Base-by-base conservation (phyloP, 805 yeast genomes). In the Lipomyces anomalus region DNA sequence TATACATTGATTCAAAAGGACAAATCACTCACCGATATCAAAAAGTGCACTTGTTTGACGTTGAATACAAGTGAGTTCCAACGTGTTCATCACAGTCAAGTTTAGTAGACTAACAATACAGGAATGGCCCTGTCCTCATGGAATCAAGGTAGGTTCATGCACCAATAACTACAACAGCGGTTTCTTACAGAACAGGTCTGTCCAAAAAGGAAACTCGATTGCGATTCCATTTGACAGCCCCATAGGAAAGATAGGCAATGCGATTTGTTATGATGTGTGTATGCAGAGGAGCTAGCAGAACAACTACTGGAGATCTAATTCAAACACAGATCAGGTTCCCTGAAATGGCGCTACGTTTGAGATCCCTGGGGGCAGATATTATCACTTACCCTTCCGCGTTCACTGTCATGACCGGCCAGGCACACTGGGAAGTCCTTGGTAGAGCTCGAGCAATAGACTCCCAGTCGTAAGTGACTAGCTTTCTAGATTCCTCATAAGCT, bases 361-460 rank as follows among this genome's bases (percentile, higher is more conserved):
- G 60, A 16, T 22, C 44, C 11, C 44, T 52, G 6, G 96, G 97
- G 1, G 95, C 97, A 0, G 74, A 85, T 44, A 66, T 90, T 23
- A 55, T 92, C n/a, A 75, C 88, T 2, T 90, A 69, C 57, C 97
- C 97, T 0, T 80, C 94, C 22, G 97, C 97, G 0, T 92, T 94
- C 71, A 90, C 97, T 0, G 76, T 84, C 61, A 78, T 80, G 56
- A 90, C 97, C 0, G 98, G 98, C 1, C 77, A 77, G 42, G 90
- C 92, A 0, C 97, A 90, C 60, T 90, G 97, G 95, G 79, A 79
- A 46, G 63, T 76, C 0, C 67, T 90, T 44, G 95, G 87, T 1
- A 72, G 78, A 21, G 82, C 95, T 0, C 69, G 97, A 38, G 97
- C 97, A 2, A 73, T 90, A n/a, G 95, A 88, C 61, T 75, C 90